Conservation (phyloP, 1,284 basidiomycete genomes). For the Tilletia indica region DNA sequence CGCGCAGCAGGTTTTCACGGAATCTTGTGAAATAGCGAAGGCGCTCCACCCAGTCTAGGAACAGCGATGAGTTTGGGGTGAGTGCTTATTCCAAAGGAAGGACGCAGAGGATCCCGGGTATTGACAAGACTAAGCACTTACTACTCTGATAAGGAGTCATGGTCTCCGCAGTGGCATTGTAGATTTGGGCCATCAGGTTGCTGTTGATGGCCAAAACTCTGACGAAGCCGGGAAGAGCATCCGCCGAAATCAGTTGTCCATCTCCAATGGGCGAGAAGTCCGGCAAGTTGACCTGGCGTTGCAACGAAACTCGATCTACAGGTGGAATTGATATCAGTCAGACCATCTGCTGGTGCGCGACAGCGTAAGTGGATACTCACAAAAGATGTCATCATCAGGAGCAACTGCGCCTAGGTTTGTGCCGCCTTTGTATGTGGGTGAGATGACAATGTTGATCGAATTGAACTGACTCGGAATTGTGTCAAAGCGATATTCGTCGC, state of each 20-base stretch:
- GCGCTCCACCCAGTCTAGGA: constrained; percentile 40
- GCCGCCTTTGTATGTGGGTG: constrained; percentile 46
- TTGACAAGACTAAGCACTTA: constrained; percentile 14
- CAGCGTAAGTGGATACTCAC: constrained; percentile 20
- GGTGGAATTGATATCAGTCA: background rate
- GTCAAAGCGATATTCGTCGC: constrained; percentile 73
- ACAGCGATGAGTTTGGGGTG: background rate
- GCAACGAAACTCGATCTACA: constrained; percentile 48
- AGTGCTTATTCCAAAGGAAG: background rate
- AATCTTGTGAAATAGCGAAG: constrained; percentile 33
- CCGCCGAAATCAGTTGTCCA: constrained; percentile 47
- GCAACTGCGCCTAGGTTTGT: constrained; percentile 46
- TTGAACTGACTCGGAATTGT: constrained; percentile 91
- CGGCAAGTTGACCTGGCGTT: constrained; percentile 46
- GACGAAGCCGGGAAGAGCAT: constrained; percentile 46
- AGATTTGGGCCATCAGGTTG: constrained; percentile 53
- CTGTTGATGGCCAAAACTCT: constrained; percentile 48
- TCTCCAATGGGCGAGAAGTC: constrained; percentile 52
- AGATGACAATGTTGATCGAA: constrained; percentile 92
- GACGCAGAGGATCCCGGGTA: background rate
- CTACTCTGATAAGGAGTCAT: constrained; percentile 51
- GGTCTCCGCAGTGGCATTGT: constrained; percentile 48
- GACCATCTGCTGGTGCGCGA: background rate
- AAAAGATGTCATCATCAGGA: constrained; percentile 48
- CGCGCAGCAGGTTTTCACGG: background rate